These are phyloP conservation scores for Aspergillus terreus DNA, from an alignment of 2,329 filamentous ascomycete genomes.

Conservation along the genomic window DNA sequence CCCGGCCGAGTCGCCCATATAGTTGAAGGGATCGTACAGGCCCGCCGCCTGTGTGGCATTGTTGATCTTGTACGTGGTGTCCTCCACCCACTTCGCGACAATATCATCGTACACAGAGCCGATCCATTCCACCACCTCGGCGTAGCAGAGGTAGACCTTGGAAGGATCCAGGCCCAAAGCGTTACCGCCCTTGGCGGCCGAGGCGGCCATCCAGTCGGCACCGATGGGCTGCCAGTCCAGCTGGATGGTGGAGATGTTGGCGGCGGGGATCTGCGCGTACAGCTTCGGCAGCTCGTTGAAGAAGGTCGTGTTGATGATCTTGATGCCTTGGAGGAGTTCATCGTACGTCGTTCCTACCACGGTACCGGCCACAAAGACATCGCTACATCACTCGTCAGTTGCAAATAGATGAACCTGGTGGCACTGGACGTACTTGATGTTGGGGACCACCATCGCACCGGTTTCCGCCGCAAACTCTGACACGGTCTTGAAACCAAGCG, in stretches of 20 bases:
- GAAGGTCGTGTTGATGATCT: slow-evolving; percentile 38
- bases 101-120: slow-evolving; percentile 22
- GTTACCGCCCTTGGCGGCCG: slow-evolving; percentile 22
- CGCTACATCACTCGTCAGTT: slow-evolving; percentile 12
- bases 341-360: slow-evolving; percentile 24
- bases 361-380: slow-evolving; percentile 36
- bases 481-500: slow-evolving; percentile 34
- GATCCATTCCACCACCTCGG: slow-evolving; percentile 35
- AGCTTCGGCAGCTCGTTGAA: slow-evolving; percentile 38
- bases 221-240: slow-evolving; percentile 37
- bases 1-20: slow-evolving; percentile 31
- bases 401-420: background rate
- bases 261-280: slow-evolving; percentile 29
- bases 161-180: slow-evolving; percentile 25
- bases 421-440: background rate
- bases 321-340: slow-evolving; percentile 35
- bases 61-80: slow-evolving; percentile 29
- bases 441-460: slow-evolving; percentile 28
- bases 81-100: slow-evolving; percentile 31
- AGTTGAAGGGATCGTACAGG: slow-evolving; percentile 29
- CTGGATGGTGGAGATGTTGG: slow-evolving; percentile 41
- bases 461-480: slow-evolving; percentile 30
- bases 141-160: slow-evolving; percentile 39
- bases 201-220: slow-evolving; percentile 33
- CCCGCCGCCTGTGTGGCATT: slow-evolving; percentile 23